Evolutionary conservation across 2,329 filamentous ascomycete genomes (phyloP), one percentile per base, ranked within the genome.

Genomic region (Pyrenochaeta sp.): DNA sequence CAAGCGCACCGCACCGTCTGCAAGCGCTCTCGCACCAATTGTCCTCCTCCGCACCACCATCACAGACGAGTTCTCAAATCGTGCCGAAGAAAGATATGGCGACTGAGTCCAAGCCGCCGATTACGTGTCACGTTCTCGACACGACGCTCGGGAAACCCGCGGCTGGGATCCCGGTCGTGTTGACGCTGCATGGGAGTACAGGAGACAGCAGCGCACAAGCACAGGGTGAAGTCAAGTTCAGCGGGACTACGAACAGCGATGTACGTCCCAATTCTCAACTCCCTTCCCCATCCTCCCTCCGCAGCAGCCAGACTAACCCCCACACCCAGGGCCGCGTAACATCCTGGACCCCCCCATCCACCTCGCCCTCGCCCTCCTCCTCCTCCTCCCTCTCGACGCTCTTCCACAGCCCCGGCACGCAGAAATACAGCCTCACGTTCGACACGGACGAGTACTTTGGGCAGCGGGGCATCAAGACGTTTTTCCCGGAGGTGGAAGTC

Each of bases 121-220:
- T 94, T 64, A 93, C 89, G 70, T 93, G 89, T 77, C 89, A 94
- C 77, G 83, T 92, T 71, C 88, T 94, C 69, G 88, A 94, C 78
- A 93, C 89, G 8, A 82, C 84, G n/a, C 75, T 81, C 49, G 89
- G 89, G 63, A 80, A 80, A 44, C 89, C 89, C 15, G 89, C 83
- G 11, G 72, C 78, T 43, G 77, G 78, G 51, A 82, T 94, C 60
- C 78, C 79, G 53, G 88, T 92, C 44, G 83, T 81, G 41, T 82
- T 91, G 15, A 73, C 84, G 35, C 67, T 78, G 17, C 51, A 35
- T 54, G n/a, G n/a, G n/a, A 17, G n/a, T 36, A 27, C 35, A 58
- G 39, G 53, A 53, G 56, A 64, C 2, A 61, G 67, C 19, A 58
- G 3, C 18, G n/a, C 9, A 3, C 15, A 6, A 3, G 10, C 19